Evolutionary conservation across 2,329 filamentous ascomycete genomes (phyloP), one percentile per base, ranked within the genome.

Genomic region (Aureobasidium uvarum): DNA sequence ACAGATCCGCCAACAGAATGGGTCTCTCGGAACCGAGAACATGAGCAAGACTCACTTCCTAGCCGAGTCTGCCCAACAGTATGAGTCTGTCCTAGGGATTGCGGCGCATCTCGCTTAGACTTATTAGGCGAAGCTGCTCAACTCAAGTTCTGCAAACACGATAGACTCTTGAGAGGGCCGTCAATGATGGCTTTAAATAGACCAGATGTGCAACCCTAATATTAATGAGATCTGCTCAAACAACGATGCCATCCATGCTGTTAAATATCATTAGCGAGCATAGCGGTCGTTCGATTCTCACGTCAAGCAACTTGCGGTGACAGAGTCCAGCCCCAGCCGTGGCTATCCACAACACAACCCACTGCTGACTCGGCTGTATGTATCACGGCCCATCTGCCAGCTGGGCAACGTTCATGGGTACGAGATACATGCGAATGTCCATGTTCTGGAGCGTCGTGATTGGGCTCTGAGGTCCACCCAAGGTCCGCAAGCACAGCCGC

Each of bases 401-500:
- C 55, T 58, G 39, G 55, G 55, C 55, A 58, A 58, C 55, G 55
- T 20, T 46, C 25, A 23, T 33, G 25, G 5, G 43, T 46, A 36
- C 56, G 31, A 20, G n/a, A 41, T 48, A 60, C 56, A 60, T 60
- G 10, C 18, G 5, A n/a, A 4, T 23, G 28, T 46, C 23, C 25
- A 38, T 20, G 43, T 23, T 36, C 28, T 38, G 16, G 31, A 48
- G 43, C 28, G 10, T 20, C 23, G 41, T 48, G 56, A 60, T 60
- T 48, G 56, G 56, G 38, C 56, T 48, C 18, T 31, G 38, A 36
- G 41, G 41, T 46, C n/a, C 28, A 28, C 55, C 25, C 48, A 23
- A 36, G 13, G 31, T 48, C 41, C n/a, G 39, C 43, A 38, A 46
- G 56, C 56, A 60, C 56, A 60, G 56, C 56, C 41, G 23, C 52